Evolutionary conservation across 2,329 filamentous ascomycete species (phyloP).

Genomic region (Lasiodiplodia hormozganensis): DNA sequence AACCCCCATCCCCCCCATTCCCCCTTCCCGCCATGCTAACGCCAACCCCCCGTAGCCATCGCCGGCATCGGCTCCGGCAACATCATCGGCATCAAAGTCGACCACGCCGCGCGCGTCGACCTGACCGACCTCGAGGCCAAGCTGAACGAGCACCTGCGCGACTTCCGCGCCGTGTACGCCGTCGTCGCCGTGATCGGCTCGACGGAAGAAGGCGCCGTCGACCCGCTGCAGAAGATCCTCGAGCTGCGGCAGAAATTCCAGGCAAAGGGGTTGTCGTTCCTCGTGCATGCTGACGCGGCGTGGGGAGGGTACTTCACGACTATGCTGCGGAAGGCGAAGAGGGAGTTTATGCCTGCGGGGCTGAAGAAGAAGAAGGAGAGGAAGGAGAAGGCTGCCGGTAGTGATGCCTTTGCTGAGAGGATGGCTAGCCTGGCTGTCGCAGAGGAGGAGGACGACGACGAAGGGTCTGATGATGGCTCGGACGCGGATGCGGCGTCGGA

Average conservation of each 20-base stretch:
- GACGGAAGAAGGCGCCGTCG: constrained; percentile 58
- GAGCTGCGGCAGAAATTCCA: constrained; percentile 51
- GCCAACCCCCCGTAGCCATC: constrained; percentile 50
- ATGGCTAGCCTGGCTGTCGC: constrained; percentile 38
- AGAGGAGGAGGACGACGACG: constrained; percentile 26
- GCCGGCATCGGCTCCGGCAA: constrained; percentile 54
- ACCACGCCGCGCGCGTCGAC: constrained; percentile 50
- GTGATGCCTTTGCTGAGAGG: constrained; percentile 31
- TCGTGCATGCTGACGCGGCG: constrained; percentile 57
- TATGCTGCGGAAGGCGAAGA: constrained; percentile 47
- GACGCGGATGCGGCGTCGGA: no score
- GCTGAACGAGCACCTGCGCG: constrained; percentile 42
- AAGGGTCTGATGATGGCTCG: no score
- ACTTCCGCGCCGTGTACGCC: constrained; percentile 47
- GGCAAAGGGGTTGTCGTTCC: constrained; percentile 52
- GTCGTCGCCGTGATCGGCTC: constrained; percentile 57
- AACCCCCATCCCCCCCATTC: no score
- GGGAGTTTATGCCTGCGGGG: no score
- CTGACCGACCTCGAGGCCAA: constrained; percentile 41
- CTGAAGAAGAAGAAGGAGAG: no score
- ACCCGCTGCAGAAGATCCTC: constrained; percentile 49
- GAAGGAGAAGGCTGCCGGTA: constrained; percentile 36
- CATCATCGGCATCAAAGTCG: constrained; percentile 49
- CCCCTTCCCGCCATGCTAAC: background rate
- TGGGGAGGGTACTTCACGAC: constrained; percentile 60